Percentiles rank a stretch among this genome's conserved stretches.
Evolutionary conservation across 495 filamentous ascomycete species (phyloP).

Genomic region (Chaetomidium leptoderma): DNA sequence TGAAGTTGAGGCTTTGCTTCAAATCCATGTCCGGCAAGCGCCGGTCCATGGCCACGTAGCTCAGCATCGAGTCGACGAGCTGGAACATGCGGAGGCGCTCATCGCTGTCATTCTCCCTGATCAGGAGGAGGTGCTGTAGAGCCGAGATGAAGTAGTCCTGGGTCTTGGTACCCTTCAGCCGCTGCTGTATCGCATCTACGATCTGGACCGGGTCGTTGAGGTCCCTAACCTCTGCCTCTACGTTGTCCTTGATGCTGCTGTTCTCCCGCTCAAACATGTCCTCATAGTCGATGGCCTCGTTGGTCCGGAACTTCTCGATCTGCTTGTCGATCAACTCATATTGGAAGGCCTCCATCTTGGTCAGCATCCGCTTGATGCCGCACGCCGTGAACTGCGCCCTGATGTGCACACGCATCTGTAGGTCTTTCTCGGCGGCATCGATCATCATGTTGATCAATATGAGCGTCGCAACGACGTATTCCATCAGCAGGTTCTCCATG

Average conservation of each 20-base stretch:
- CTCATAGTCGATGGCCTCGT: conserved; percentile 97
- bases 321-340: conserved; percentile 99
- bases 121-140: conserved; percentile 90
- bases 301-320: conserved; percentile 85
- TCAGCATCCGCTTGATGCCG: conserved; percentile 88
- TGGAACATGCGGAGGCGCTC: conserved; percentile 96
- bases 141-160: conserved; percentile 96
- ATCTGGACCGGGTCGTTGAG: conserved; percentile 91
- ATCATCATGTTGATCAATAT: conserved; percentile 96
- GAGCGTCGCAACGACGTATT: conserved; percentile 93
- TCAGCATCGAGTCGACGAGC: conserved; percentile 94
- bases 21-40: conserved; percentile 94
- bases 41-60: conserved; percentile 98
- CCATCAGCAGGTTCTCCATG: conserved; percentile 98
- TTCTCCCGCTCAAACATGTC: conserved; percentile 90
- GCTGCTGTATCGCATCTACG: conserved; percentile 86
- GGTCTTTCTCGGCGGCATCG: conserved; percentile 80
- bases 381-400: conserved; percentile 94
- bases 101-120: conserved; percentile 88
- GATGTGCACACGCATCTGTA: conserved; percentile 90
- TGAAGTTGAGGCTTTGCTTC: conserved; percentile 94
- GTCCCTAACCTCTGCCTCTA: conserved; percentile 90
- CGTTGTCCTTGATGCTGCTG: conserved; percentile 80
- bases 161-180: conserved; percentile 73
- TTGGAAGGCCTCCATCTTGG: conserved; percentile 97